These are phyloP conservation scores for Boletus insuetus DNA, from an alignment of 768 basidiomycete genomes.

Conservation along the genomic window DNA sequence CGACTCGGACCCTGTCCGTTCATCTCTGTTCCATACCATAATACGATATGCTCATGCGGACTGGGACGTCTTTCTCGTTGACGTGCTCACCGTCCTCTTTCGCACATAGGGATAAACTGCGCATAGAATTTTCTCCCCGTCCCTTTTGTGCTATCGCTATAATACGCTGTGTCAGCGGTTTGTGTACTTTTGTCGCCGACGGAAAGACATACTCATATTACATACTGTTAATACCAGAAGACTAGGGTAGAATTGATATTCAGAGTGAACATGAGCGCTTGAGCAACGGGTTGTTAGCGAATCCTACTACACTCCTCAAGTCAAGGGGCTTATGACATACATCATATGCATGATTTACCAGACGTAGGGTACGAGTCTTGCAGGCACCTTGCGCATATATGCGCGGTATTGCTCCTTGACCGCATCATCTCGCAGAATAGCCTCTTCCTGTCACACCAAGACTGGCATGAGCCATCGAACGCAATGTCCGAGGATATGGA, in stretches of 20 bases:
- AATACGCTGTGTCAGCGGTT: neutral
- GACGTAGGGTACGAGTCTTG: slow-evolving; percentile 7
- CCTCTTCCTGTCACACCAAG: neutral
- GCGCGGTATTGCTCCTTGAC: slow-evolving; percentile 6
- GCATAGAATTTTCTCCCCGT: neutral
- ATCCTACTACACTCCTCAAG: too few species aligned
- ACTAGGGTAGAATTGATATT: neutral
- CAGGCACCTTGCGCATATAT: slow-evolving; percentile 15
- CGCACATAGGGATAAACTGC: slow-evolving; percentile 43
- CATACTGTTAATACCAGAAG: neutral
- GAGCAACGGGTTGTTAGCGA: too few species aligned
- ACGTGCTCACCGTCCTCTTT: slow-evolving; percentile 90
- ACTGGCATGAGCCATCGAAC: neutral
- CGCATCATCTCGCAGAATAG: slow-evolving; percentile 3
- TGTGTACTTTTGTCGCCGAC: neutral
- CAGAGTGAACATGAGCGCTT: too few species aligned
- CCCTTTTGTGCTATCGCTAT: neutral
- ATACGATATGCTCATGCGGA: slow-evolving; percentile 46
- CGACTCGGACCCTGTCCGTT: slow-evolving; percentile 68
- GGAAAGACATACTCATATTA: too few species aligned
- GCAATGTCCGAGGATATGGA: too few species aligned
- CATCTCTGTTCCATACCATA: neutral
- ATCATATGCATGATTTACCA: neutral
- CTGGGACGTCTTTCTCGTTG: slow-evolving; percentile 93
- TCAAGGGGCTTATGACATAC: too few species aligned